Conservation (phyloP, 305 asterid species). For the Stenogyne calaminthoides region DNA sequence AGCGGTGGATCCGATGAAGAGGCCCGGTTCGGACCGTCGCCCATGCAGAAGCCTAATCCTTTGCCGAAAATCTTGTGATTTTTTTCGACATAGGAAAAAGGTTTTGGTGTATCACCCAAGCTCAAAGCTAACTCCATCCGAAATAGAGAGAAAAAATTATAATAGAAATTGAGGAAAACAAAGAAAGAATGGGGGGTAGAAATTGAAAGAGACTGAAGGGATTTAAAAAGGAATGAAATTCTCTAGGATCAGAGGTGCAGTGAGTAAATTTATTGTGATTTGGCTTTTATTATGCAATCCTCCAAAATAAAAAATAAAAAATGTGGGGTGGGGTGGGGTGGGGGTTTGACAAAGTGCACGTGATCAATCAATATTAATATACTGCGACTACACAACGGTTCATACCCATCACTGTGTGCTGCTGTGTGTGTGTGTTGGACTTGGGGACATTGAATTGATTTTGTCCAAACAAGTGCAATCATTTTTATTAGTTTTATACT, state of each 20-base stretch:
- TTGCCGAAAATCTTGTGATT: slow-evolving; percentile 35
- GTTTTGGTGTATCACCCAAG: slow-evolving; percentile 69
- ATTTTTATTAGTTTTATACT: slow-evolving; percentile 22
- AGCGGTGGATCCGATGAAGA: slow-evolving; percentile 60
- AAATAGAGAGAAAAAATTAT: background rate
- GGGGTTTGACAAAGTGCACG: slow-evolving; percentile 75
- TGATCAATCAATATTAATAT: slow-evolving; percentile 52
- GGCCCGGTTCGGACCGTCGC: slow-evolving; percentile 6
- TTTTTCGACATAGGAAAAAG: slow-evolving; percentile 48
- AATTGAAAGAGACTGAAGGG: background rate
- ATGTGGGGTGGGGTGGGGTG: too few relatives aligned
- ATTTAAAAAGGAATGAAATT: slow-evolving; percentile 16
- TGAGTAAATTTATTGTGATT: background rate
- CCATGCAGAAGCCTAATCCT: slow-evolving; percentile 86
- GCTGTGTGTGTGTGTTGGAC: slow-evolving; percentile 16
- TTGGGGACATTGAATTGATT: slow-evolving; percentile 28
- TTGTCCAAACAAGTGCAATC: slow-evolving; percentile 38
- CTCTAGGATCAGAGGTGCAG: background rate
- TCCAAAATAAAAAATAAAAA: background rate
- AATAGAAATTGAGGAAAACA: background rate
- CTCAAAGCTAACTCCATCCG: slow-evolving; percentile 81
- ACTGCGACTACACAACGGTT: slow-evolving; percentile 32
- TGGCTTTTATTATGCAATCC: background rate
- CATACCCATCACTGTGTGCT: slow-evolving; percentile 36
- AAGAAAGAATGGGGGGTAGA: background rate